Base-by-base conservation (phyloP, 2,329 filamentous ascomycete genomes). In the Penicillium verrucosum region DNA sequence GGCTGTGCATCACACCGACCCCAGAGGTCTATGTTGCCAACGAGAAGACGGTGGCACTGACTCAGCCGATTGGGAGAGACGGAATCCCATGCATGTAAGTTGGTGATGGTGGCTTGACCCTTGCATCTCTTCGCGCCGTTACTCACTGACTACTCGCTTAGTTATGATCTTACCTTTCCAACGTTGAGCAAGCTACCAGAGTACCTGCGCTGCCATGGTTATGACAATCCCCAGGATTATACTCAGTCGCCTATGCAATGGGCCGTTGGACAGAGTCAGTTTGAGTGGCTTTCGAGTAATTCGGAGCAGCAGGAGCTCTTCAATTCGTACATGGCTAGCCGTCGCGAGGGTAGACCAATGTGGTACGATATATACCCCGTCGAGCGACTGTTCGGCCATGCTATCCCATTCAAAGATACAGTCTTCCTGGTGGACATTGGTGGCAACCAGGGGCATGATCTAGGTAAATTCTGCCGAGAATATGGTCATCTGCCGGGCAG, bases 381-480 rank as follows among this genome's bases (percentile, higher is more conserved):
- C 4, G 58, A 66, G n/a, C 59, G 63, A 21, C 46, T 69, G 10
- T 53, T 66, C 0, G 65, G 67, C 0, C 65, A 65, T 1, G 65
- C 65, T 2, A 41, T 67, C 21, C 62, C 60, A 25, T 59, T 53
- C 6, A 58, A 66, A 5, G 68, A 72, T 7, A 70, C 66, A 0
- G 65, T 67, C 2, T 69, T 77, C 7, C 51, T 79, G 3, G 74
- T 79, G 12, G 77, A 79, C 34, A 63, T 79, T 2, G 77, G 76
- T 7, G 77, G 77, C 0, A 73, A 72, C 45, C 68, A 74, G 30
- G 77, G 77, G 0, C 69, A 76, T 42, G 75, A 78, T 38, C 58
- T 75, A 6, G 52, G 62, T 5, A 63, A 59, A 3, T 66, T 79
- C 23, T 63, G 71, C 1, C 56, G 69, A 7, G 65, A 64, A 37